A percentile compares a stretch with the other conserved stretches of the same genome.
Conservation (phyloP, 1,139 yeast genomes). For the Debaryomycetaceae sp. region DNA sequence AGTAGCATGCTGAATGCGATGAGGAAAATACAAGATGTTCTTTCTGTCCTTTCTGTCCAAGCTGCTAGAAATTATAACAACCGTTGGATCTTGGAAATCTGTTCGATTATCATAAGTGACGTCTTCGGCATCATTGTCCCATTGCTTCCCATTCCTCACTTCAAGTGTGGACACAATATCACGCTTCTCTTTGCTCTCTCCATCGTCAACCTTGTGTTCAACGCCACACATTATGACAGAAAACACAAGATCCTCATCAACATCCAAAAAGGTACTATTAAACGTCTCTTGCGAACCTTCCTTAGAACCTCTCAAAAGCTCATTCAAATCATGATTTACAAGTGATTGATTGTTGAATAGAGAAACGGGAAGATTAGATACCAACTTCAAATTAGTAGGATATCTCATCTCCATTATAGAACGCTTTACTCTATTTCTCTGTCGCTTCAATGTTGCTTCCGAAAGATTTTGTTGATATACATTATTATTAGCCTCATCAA, state of each 20-base stretch:
- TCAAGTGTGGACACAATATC: constrained; percentile 24
- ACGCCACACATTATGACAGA: constrained; percentile 33
- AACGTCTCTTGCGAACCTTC: constrained; percentile 21
- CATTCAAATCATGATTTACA: constrained; percentile 30
- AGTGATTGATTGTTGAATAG: constrained; percentile 35
- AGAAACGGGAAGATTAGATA: constrained; percentile 35
- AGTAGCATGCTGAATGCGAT: constrained; percentile 38
- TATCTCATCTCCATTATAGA: constrained; percentile 33
- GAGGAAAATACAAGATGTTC: constrained; percentile 38
- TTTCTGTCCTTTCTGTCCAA: constrained; percentile 13
- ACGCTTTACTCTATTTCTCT: constrained; percentile 29
- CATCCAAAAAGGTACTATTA: constrained; percentile 24
- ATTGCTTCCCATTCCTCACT: constrained; percentile 42
- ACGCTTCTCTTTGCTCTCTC: constrained; percentile 2
- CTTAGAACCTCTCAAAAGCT: constrained; percentile 17
- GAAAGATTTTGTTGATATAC: constrained; percentile 20
- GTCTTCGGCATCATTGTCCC: constrained; percentile 35
- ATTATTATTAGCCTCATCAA: constrained; percentile 18
- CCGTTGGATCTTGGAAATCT: constrained; percentile 47
- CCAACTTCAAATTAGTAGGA: constrained; percentile 33
- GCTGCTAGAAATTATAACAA: constrained; percentile 31
- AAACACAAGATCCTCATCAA: constrained; percentile 40
- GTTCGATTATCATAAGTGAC: constrained; percentile 25
- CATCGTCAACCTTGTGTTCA: constrained; percentile 15
- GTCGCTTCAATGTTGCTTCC: constrained; percentile 32